These are phyloP conservation scores for Boletus holoroseus DNA, from an alignment of 1,284 basidiomycete species.

Conservation along the genomic window DNA sequence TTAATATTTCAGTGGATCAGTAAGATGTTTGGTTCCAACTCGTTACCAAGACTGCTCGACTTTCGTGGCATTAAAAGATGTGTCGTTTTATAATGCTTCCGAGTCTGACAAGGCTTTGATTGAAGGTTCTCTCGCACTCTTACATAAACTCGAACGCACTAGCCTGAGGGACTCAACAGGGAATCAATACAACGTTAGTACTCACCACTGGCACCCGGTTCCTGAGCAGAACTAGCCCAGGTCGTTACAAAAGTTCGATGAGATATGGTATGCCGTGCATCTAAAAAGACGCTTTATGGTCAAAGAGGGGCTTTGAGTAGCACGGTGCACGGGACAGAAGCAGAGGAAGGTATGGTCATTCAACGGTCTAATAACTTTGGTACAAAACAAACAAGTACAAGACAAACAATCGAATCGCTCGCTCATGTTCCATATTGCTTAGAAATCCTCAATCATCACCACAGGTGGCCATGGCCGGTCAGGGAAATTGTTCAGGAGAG, in stretches of 20 bases:
- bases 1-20: no score
- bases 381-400: neutral
- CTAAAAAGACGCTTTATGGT: neutral
- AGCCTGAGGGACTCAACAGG: neutral
- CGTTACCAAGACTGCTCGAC: no score
- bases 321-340: neutral
- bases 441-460: neutral
- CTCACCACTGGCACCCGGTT: neutral
- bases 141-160: no score
- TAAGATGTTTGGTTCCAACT: no score
- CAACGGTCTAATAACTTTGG: neutral
- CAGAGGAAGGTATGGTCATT: neutral
- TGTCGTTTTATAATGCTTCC: no score
- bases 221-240: neutral
- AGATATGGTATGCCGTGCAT: neutral
- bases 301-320: neutral
- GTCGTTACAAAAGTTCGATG: neutral
- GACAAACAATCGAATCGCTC: neutral
- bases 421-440: neutral
- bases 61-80: no score
- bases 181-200: neutral
- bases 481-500: neutral
- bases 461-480: neutral
- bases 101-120: no score
- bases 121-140: no score